These are phyloP conservation scores for Pseudocercospora crystallina DNA, from an alignment of 2,329 filamentous ascomycete species.

Conservation along the genomic window DNA sequence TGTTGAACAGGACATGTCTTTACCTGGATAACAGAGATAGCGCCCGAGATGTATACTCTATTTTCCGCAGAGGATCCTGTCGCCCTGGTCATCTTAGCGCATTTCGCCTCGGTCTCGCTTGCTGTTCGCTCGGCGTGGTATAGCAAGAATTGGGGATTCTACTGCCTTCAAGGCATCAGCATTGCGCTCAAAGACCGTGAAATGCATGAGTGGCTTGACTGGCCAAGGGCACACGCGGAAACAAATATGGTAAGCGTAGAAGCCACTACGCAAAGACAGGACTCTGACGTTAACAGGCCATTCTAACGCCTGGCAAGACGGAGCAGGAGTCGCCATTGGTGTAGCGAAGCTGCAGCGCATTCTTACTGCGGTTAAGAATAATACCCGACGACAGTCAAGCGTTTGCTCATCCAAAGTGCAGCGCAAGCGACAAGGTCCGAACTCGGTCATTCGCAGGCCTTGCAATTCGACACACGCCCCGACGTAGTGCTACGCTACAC, in stretches of 20 bases:
- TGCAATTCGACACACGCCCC: too few species aligned
- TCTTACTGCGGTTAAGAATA: not conserved
- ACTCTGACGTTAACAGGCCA: slow-evolving; percentile 4
- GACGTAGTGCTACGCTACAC: too few species aligned
- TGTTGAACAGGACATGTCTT: slow-evolving; percentile 11
- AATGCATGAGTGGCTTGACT: slow-evolving; percentile 26
- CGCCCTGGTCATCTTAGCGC: slow-evolving; percentile 26
- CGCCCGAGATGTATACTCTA: slow-evolving; percentile 17
- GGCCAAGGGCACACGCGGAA: slow-evolving; percentile 24
- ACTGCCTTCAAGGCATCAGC: slow-evolving; percentile 23
- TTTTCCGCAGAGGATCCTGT: slow-evolving; percentile 20
- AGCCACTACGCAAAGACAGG: not conserved
- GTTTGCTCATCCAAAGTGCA: not conserved
- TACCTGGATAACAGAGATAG: slow-evolving; percentile 17
- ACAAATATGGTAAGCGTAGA: slow-evolving; percentile 16
- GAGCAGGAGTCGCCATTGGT: not conserved
- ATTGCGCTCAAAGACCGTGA: slow-evolving; percentile 16
- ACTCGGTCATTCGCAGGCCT: too few species aligned
- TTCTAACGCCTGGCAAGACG: slow-evolving; percentile 2
- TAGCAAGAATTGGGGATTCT: slow-evolving; percentile 22
- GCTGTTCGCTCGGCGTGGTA: slow-evolving; percentile 22
- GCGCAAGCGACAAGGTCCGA: too few species aligned
- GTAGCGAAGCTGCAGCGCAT: not conserved
- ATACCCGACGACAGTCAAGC: not conserved
- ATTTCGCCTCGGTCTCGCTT: slow-evolving; percentile 24